Evolutionary conservation across 257 asterid species (phyloP), one percentile per base, ranked within the genome.

Genomic region (Solanum tarijense): DNA sequence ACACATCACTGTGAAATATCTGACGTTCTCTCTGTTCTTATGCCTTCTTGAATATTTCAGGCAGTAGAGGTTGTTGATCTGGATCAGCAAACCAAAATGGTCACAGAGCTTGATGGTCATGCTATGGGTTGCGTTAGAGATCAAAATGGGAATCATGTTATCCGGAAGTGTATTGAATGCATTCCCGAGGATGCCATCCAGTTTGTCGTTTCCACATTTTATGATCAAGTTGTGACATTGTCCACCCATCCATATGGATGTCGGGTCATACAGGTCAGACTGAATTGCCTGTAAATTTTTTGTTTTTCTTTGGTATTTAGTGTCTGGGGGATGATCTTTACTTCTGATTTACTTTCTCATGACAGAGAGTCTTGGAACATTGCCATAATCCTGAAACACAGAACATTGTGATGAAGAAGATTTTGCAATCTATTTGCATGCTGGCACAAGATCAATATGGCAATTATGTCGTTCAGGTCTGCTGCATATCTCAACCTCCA

Each of bases 181-280:
- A 92, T 95, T 74, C 97, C 98, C 18, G 96, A 94, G 84, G 90
- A 87, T 10, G 87, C 90, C 75, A 94, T 94, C 90, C 93, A 94
- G 72, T 94, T 94, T 88, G 89, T 95, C 10, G 88, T 94, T 39
- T 85, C 92, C 35, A 91, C 94, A 31, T 94, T 95, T 87, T 92
- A 88, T 65, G 92, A 91, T 74, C 98, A 95, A 88, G 95, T 94
- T 46, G 94, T 92, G 83, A 90, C 94, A 23, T 86, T 94, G 88
- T 94, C 98, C n/a, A 92, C 95, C 74, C 97, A 94, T 91, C 95
- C 98, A 13, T 94, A 94, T 89, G 98, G 98, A 60, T 95, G 98
- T 88, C 95, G 98, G 65, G 98, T 95, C 65, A 94, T 95, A 91
- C 97, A 94, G 97, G 98, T 95, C 87, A 83, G 62, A 39, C 38